These are phyloP conservation scores for Sporothrix phasma DNA, from an alignment of 2,329 filamentous ascomycete genomes.

Conservation along the genomic window DNA sequence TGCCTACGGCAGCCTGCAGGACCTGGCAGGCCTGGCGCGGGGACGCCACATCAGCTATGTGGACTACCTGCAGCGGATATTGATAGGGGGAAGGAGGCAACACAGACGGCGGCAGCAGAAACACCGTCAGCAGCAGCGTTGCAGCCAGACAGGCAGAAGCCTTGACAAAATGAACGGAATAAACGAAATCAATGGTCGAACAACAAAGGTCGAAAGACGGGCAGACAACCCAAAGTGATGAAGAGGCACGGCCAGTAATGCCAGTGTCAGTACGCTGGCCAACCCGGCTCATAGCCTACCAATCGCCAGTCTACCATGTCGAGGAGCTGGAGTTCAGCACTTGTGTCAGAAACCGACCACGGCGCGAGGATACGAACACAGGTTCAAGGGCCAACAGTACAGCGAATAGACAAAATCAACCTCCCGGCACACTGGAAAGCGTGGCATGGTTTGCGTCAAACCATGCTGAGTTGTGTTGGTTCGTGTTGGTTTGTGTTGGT, in stretches of 20 bases:
- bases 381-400: too few relatives aligned
- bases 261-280: not conserved
- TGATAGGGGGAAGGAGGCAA: not conserved
- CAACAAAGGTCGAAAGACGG: not conserved
- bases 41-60: conserved; percentile 68
- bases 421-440: too few relatives aligned
- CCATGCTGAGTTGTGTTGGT: not conserved
- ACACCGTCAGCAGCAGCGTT: not conserved
- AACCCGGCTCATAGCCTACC: not conserved
- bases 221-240: not conserved
- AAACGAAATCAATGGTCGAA: not conserved
- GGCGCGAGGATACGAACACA: too few relatives aligned
- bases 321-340: too few relatives aligned
- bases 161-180: not conserved
- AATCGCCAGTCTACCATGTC: not conserved
- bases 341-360: too few relatives aligned
- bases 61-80: conserved; percentile 44
- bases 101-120: not conserved
- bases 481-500: not conserved
- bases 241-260: not conserved
- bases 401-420: too few relatives aligned
- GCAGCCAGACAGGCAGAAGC: not conserved
- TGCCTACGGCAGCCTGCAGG: conserved; percentile 71
- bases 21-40: conserved; percentile 56
- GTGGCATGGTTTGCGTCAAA: not conserved